Base-by-base conservation (phyloP, 805 yeast species). In the Maudiozyma saulgeensis region DNA sequence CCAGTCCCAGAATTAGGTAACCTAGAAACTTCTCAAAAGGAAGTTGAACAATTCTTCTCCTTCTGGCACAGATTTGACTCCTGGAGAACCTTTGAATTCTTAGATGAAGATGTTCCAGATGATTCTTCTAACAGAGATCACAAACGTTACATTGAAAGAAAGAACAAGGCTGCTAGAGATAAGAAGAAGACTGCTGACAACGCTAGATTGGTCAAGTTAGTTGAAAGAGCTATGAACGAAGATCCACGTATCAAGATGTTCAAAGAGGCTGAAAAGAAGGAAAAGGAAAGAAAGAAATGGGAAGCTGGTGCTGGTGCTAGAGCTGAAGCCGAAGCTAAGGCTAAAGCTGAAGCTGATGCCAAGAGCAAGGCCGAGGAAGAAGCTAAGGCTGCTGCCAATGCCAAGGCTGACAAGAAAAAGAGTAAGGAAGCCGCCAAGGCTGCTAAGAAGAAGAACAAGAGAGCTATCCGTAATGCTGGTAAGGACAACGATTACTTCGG, bases 81-180 rank as follows among this genome's bases (percentile, higher is more conserved):
- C 19, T 93, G 99, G 99, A 87, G 96, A 77, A 77, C 96, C 44
- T 93, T 93, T 67, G 99, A 93, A 75, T 93, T 90, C 75, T 80
- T 89, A 69, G 99, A 93, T 68, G 99, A 93, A 77, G 99, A 93
- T 67, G 96, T 90, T 64, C 99, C 99, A 60, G 99, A 93, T 75
- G 99, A 93, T 73, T 87, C 97, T 50, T 86, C 96, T 53, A 93
- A 93, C 82, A 89, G 99, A 79, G 99, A 93, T 70, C 96, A 93
- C 81, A 93, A 93, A 78, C 95, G 99, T 75, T 87, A 88, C 77
- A 84, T 90, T 60, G 99, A 93, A 76, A 88, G 91, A 78, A 93
- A 93, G 79, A 93, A 93, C 78, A 81, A 87, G 71, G 89, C 96
- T 58, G 87, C 95, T 51, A 87, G 99, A 77, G 86, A 87, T 78